These are phyloP conservation scores for Pharnaceum exiguum DNA, from an alignment of 148 eudicot genomes.

Conservation along the genomic window DNA sequence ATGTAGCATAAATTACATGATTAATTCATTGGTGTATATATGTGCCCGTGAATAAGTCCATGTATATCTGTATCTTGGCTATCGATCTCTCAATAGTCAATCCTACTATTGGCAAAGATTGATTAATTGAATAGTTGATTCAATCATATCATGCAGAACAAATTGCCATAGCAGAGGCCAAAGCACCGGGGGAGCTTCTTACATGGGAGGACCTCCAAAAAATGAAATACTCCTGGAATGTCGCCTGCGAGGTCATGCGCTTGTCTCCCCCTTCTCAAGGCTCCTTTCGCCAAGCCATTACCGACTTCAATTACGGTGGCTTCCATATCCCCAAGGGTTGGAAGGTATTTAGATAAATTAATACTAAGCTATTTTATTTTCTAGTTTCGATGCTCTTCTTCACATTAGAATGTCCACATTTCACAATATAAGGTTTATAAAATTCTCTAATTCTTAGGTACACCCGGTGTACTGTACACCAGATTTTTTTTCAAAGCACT, in stretches of 20 bases:
- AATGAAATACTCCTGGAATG: conserved; percentile 31
- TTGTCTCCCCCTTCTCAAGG: conserved; percentile 24
- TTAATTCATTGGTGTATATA: too few species aligned
- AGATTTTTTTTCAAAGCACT: neutral
- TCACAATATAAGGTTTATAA: too few species aligned
- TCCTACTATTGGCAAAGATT: neutral
- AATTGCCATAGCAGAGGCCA: conserved; percentile 19
- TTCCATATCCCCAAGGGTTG: conserved; percentile 29
- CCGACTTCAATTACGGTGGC: conserved; percentile 21
- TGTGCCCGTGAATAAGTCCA: too few species aligned
- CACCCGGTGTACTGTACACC: too few species aligned
- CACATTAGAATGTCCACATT: too few species aligned
- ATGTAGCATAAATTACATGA: neutral
- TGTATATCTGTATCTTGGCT: too few species aligned
- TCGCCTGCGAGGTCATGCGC: conserved; percentile 20
- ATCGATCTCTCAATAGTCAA: neutral
- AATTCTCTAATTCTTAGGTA: too few species aligned
- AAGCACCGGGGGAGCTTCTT: conserved; percentile 13
- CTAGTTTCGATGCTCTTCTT: neutral
- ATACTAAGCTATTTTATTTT: too few species aligned
- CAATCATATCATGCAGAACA: conserved; percentile 30
- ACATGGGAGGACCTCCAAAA: conserved; percentile 27
- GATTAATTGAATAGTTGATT: too few species aligned
- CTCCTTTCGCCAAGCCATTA: conserved; percentile 18
- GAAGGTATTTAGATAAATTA: conserved; percentile 27